A percentile compares a stretch with the other conserved stretches of the same genome.
Conservation (phyloP, 2,329 filamentous ascomycete genomes). For the Alternaria consortialis region DNA sequence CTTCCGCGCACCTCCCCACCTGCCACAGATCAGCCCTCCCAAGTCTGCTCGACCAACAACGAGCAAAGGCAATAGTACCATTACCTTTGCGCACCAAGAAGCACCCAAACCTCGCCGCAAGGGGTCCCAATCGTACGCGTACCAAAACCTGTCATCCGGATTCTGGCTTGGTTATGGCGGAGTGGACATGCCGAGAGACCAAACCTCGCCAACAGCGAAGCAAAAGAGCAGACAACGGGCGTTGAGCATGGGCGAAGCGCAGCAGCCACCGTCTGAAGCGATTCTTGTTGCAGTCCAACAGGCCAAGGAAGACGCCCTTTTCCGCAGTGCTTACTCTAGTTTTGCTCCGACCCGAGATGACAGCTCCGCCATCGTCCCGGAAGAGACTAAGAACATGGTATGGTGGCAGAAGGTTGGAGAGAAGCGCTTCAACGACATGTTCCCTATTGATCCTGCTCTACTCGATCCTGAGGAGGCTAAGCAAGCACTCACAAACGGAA, state of each 20-base stretch:
- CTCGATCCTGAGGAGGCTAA: conserved; percentile 50
- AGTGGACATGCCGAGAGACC: conserved; percentile 53
- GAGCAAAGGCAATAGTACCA: conserved; percentile 62
- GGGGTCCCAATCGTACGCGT: conserved; percentile 67
- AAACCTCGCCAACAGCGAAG: conserved; percentile 69
- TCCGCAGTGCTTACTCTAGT: conserved; percentile 79
- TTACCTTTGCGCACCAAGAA: conserved; percentile 63
- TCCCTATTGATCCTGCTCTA: conserved; percentile 63
- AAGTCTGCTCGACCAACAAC: conserved; percentile 75
- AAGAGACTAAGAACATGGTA: conserved; percentile 71
- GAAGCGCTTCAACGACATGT: conserved; percentile 70
- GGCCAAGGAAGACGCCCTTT: conserved; percentile 76
- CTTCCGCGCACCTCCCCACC: conserved; percentile 72
- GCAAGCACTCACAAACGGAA: conserved; percentile 48
- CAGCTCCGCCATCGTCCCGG: conserved; percentile 73
- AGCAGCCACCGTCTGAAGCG: conserved; percentile 59
- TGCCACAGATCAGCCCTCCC: conserved; percentile 73
- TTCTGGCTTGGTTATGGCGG: conserved; percentile 69
- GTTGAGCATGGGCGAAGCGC: conserved; percentile 70
- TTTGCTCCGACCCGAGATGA: conserved; percentile 82
- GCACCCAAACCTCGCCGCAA: conserved; percentile 57
- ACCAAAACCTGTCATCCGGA: conserved; percentile 70
- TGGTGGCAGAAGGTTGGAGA: conserved; percentile 81
- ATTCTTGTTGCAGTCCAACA: conserved; percentile 57
- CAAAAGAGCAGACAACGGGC: conserved; percentile 76